Base-by-base conservation (phyloP, 2,329 filamentous ascomycete genomes). In the Juglanconis juglandina region DNA sequence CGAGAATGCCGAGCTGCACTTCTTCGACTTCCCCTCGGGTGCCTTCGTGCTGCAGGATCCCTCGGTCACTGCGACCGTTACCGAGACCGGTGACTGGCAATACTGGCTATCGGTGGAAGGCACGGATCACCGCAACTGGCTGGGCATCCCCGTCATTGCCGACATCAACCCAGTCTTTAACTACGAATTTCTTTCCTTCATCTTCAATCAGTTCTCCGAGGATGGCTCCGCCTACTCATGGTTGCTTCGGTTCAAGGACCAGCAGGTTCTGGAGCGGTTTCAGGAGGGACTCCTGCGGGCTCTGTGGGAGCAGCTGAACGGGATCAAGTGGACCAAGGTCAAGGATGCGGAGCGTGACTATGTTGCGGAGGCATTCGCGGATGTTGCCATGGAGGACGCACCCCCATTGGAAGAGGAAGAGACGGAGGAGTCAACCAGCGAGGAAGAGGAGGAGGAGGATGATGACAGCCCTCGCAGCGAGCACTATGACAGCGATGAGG, bases 111-210 rank as follows among this genome's bases (percentile, higher is more conserved):
- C 97, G 70, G 88, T 98, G 58, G 84, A 85, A 47, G 88, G 89
- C 63, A 81, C 85, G 44, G 86, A 91, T 39, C 30, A 34, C 24
- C 87, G 87, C 69, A 87, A 93, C 57, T 97, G 92, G 91, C 80
- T 99, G 2, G 92, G 92, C 30, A 91, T 96, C 65, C 84, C 89
- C 2, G 86, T 99, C 35, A 81, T 92, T 35, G 89, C 91, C 6
- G 95, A 99, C 67, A 92, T 98, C 74, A 98, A 98, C 68, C 95
- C 95, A 0, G 93, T 99, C 24, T 99, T 98, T 80, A 98, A 98
- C 76, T 98, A 97, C 66, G 95, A 99, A 73, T 98, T 94, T 69
- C 81, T 96, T n/a, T 98, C 94, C 0, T 98, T 98, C 73, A 97
- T 99, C 70, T 99, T 99, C 83, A 99, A 99, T 70, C 92, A 97